A percentile compares a stretch with the other conserved stretches of the same genome.
These are phyloP conservation scores for Tulasnella sp. DNA, from an alignment of 768 basidiomycete species.

Conservation along the genomic window DNA sequence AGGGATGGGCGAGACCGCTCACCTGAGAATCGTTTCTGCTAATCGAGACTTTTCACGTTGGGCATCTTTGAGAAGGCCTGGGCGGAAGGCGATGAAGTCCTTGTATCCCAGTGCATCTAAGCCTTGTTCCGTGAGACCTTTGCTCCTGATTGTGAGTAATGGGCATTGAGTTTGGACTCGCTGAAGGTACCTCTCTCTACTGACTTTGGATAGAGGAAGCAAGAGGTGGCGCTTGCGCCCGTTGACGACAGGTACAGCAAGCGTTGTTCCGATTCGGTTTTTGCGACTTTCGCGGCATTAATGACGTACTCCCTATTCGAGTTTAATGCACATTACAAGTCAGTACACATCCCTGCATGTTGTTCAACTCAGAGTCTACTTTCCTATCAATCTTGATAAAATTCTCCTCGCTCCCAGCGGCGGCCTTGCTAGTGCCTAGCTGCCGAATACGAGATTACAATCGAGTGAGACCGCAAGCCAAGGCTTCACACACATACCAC, in stretches of 20 bases:
- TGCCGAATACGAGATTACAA: slow-evolving; percentile 19
- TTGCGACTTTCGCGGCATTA: slow-evolving; percentile 58
- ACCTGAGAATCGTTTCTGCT: slow-evolving; percentile 38
- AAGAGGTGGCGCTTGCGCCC: slow-evolving; percentile 41
- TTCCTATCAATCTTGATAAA: slow-evolving; percentile 62
- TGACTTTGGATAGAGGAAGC: slow-evolving; percentile 43
- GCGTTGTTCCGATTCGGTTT: slow-evolving; percentile 41
- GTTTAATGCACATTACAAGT: not conserved
- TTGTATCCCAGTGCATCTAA: slow-evolving; percentile 57
- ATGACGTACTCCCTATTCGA: slow-evolving; percentile 62
- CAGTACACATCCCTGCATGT: slow-evolving; percentile 23
- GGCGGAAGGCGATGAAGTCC: slow-evolving; percentile 62
- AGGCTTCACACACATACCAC: slow-evolving; percentile 27
- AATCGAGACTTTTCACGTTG: slow-evolving; percentile 34
- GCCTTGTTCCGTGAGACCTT: slow-evolving; percentile 62
- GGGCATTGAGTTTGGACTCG: not conserved
- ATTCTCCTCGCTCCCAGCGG: slow-evolving; percentile 50
- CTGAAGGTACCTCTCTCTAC: slow-evolving; percentile 13
- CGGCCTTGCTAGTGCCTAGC: slow-evolving; percentile 52
- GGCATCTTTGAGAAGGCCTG: slow-evolving; percentile 42
- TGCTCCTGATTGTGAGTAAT: slow-evolving; percentile 38
- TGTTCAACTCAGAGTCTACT: slow-evolving; percentile 33
- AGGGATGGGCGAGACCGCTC: slow-evolving; percentile 19
- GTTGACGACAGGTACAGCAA: slow-evolving; percentile 50
- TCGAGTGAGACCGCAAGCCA: slow-evolving; percentile 22